phyloP scores from a whole-genome alignment of 371 early-diverging fungal genomes.

The Rhizopus sp. region DNA sequence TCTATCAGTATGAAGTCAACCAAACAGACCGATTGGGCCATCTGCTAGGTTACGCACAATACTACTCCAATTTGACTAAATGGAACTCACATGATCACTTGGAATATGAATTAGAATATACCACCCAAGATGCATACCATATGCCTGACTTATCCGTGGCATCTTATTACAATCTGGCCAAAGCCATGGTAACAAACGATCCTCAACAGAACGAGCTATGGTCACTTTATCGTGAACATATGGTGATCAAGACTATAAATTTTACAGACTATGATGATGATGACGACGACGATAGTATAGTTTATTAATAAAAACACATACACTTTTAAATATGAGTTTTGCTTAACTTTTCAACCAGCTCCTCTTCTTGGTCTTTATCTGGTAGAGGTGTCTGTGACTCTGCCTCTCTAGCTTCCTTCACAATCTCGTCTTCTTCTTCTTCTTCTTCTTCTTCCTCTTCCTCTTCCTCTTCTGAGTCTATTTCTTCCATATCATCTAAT shows the following conservation, averaged over 20 bases:
- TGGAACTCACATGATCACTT: constrained; percentile 35
- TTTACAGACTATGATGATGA: constrained; percentile 10
- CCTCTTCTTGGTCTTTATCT: constrained; percentile 32
- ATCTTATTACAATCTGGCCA: constrained; percentile 53
- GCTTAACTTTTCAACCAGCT: constrained; percentile 35
- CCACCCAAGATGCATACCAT: constrained; percentile 59
- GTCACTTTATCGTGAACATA: constrained; percentile 39
- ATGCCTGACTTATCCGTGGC: constrained; percentile 59
- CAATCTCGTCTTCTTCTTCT: constrained; percentile 54
- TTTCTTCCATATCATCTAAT: constrained; percentile 94
- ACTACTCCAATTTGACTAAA: constrained; percentile 41
- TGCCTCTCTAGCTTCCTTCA: constrained; percentile 34
- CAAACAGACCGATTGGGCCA: constrained; percentile 19
- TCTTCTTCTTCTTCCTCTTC: constrained; percentile 74
- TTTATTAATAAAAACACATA: constrained; percentile 5
- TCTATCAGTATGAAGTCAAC: constrained; percentile 58
- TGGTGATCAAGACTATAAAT: constrained; percentile 43
- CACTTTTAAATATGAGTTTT: constrained; percentile 48
- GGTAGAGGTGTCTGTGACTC: constrained; percentile 31
- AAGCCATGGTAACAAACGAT: constrained; percentile 36
- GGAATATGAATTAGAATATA: constrained; percentile 58
- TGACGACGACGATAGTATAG: background rate
- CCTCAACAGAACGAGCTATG: constrained; percentile 30
- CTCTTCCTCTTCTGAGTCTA: constrained; percentile 72
- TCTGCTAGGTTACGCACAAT: constrained; percentile 39